Conservation (phyloP, 805 yeast species). For the Nakazawaea wyomingensis region DNA sequence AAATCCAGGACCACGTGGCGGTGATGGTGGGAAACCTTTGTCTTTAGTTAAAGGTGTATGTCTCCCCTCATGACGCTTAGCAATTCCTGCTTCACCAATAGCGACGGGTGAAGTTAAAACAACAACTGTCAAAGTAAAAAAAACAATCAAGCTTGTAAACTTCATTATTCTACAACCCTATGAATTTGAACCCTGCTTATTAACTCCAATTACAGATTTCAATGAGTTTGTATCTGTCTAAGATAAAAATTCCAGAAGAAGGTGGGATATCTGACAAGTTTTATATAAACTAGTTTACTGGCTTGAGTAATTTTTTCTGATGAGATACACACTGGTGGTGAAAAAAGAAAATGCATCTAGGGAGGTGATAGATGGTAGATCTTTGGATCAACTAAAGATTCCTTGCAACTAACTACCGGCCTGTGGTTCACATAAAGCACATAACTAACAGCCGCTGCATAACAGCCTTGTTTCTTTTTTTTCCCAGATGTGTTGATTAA, state of each 20-base stretch:
- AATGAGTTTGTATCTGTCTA: background rate
- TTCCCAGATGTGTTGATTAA: background rate
- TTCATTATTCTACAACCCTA: conserved; percentile 3
- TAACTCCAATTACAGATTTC: too few species aligned
- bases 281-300: too few species aligned
- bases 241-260: too few species aligned
- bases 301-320: too few species aligned
- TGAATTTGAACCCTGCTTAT: too few species aligned
- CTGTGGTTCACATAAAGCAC: too few species aligned
- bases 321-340: too few species aligned
- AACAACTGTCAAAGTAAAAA: background rate
- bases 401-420: too few species aligned
- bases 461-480: background rate
- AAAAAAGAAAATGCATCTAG: background rate
- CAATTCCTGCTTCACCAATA: background rate
- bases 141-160: background rate
- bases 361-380: background rate
- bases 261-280: background rate
- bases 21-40: background rate
- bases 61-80: background rate
- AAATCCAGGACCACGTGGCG: background rate
- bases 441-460: background rate
- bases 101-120: conserved; percentile 1
- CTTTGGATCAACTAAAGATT: background rate
- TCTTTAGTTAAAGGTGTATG: background rate